Conservation (phyloP, 345 rosid genomes). For the Eucalyptus caleyi region DNA sequence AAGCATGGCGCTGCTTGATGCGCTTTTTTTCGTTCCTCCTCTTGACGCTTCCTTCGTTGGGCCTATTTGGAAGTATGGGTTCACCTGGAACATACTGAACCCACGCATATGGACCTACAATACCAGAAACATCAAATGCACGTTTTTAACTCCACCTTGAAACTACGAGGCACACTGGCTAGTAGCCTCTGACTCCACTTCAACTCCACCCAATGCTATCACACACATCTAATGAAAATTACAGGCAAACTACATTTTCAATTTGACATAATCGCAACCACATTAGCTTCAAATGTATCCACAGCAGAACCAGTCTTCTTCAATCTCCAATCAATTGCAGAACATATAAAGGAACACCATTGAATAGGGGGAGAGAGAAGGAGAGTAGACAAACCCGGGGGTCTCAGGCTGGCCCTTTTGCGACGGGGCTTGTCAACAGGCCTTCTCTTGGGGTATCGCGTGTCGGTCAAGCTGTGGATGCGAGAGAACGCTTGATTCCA, state of each 20-base stretch:
- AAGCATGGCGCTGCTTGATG: slow-evolving; percentile 46
- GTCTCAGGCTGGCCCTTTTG: slow-evolving; percentile 60
- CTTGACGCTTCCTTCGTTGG: slow-evolving; percentile 71
- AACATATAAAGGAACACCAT: neutral
- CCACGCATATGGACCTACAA: slow-evolving; percentile 85
- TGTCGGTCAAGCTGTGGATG: slow-evolving; percentile 55
- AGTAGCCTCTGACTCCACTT: neutral
- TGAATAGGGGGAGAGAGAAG: neutral
- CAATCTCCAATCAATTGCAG: neutral
- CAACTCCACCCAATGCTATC: neutral
- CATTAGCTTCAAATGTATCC: neutral
- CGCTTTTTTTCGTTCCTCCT: slow-evolving; percentile 80
- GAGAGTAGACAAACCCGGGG: slow-evolving; percentile 35
- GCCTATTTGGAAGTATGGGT: slow-evolving; percentile 66
- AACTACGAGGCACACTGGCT: neutral
- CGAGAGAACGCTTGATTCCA: slow-evolving; percentile 21
- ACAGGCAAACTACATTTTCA: neutral
- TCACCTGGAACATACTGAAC: slow-evolving; percentile 61
- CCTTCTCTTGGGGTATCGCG: slow-evolving; percentile 65
- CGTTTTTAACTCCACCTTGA: neutral
- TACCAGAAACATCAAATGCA: neutral
- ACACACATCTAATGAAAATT: neutral
- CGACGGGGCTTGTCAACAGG: slow-evolving; percentile 65
- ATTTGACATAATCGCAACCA: neutral
- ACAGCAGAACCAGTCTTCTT: neutral